A percentile compares a stretch with the other conserved stretches of the same genome.
Evolutionary conservation across 177 flowering plant species (phyloP).

Genomic region (Vitis hybrid): DNA sequence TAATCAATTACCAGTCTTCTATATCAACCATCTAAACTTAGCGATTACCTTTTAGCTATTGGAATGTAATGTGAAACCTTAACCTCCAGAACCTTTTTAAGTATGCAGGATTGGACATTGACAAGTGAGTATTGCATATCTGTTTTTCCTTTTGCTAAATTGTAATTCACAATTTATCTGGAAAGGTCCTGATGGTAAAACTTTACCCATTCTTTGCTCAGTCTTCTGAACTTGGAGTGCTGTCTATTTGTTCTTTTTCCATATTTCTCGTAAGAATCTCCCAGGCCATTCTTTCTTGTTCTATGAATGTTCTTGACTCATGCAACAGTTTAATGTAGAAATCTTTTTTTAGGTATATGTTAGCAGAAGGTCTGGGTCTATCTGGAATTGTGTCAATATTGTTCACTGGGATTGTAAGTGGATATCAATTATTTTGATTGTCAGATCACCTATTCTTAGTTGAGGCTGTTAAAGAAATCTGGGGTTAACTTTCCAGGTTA

Average conservation of each 20-base stretch:
- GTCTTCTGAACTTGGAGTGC: constrained; percentile 98
- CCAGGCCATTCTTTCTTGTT: background rate
- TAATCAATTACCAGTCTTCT: background rate
- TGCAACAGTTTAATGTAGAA: constrained; percentile 6
- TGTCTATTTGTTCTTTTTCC: constrained; percentile 99
- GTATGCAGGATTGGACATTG: constrained; percentile 96
- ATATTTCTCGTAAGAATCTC: constrained; percentile 86
- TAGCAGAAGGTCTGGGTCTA: constrained; percentile 97
- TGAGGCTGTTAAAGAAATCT: constrained; percentile 8
- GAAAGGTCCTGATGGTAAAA: constrained; percentile 12
- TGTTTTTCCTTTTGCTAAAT: background rate
- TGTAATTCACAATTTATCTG: background rate
- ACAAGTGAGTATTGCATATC: constrained; percentile 65
- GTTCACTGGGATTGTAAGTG: constrained; percentile 98
- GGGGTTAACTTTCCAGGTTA: constrained; percentile 56
- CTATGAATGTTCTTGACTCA: constrained; percentile 6
- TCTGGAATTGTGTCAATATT: constrained; percentile 98
- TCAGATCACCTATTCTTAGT: constrained; percentile 6
- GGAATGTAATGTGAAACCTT: constrained; percentile 53
- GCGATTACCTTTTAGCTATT: constrained; percentile 2
- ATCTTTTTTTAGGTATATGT: constrained; percentile 75
- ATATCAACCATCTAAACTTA: background rate
- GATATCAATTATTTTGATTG: background rate
- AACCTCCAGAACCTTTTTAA: constrained; percentile 83
- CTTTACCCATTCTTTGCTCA: constrained; percentile 31